phyloP scores from a whole-genome alignment of 441 rosid species.

The Manihot esculenta region DNA sequence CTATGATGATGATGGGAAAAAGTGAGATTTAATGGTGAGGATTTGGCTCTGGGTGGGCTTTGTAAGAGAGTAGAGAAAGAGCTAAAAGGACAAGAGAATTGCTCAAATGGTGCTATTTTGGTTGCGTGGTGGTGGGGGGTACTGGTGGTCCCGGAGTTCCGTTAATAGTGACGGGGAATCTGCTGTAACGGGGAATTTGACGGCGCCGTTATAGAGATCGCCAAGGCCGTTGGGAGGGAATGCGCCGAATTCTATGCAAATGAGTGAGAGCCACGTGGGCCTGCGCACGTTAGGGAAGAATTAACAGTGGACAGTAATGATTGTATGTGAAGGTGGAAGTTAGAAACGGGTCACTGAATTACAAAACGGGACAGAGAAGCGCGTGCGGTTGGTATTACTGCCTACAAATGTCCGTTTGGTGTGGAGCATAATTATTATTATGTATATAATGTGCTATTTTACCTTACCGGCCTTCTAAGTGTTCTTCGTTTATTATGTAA shows the following conservation, averaged over 20 bases:
- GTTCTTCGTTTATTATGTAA: too few species aligned
- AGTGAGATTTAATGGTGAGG: constrained; percentile 40
- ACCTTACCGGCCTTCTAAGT: too few species aligned
- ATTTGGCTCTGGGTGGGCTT: constrained; percentile 15
- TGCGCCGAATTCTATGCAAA: constrained; percentile 16
- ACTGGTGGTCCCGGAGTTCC: constrained; percentile 51
- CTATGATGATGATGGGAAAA: constrained; percentile 2
- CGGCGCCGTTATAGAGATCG: constrained; percentile 71
- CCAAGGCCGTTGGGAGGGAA: constrained; percentile 14
- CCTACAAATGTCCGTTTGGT: background rate
- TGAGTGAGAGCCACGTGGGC: constrained; percentile 33
- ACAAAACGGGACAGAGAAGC: background rate
- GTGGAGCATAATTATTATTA: background rate
- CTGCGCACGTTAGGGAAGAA: background rate
- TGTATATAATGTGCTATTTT: too few species aligned
- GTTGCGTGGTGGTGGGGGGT: constrained; percentile 16
- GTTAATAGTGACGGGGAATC: constrained; percentile 56
- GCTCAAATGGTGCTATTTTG: constrained; percentile 3
- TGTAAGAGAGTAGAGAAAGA: constrained; percentile 13
- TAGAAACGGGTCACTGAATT: constrained; percentile 11
- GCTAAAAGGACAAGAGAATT: constrained; percentile 5
- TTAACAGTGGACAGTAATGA: constrained; percentile 26
- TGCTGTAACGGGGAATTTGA: constrained; percentile 56
- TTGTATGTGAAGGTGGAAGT: constrained; percentile 19
- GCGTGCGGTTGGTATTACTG: background rate